phyloP scores from a whole-genome alignment of 169 alveolate species.

The Cyclospora cayetanensis region DNA sequence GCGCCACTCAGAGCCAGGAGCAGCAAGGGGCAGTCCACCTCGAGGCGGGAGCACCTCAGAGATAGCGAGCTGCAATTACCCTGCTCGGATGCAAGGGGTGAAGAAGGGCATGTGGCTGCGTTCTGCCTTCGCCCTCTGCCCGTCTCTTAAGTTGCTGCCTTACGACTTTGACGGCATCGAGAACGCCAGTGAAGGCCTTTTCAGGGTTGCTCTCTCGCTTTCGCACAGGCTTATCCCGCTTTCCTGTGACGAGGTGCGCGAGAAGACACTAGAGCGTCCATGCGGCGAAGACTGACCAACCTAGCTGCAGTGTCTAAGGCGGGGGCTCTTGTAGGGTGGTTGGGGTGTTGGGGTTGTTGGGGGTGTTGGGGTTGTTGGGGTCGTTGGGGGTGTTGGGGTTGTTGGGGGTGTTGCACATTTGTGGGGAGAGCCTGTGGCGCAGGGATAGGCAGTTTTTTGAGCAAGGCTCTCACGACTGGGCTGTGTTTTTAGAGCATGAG shows the following conservation, averaged over 20 bases:
- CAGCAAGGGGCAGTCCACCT: neutral
- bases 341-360: too few species aligned
- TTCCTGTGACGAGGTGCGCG: conserved; percentile 63
- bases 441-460: too few species aligned
- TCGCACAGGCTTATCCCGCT: conserved; percentile 48
- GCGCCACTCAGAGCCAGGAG: too few species aligned
- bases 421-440: too few species aligned
- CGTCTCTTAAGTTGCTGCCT: conserved; percentile 42
- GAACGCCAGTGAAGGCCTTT: conserved; percentile 39
- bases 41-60: conserved; percentile 40
- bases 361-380: too few species aligned
- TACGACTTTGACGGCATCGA: conserved; percentile 68
- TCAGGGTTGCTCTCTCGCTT: neutral
- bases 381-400: too few species aligned
- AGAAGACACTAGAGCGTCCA: too few species aligned
- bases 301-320: neutral
- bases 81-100: conserved; percentile 50
- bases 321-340: neutral
- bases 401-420: too few species aligned
- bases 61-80: conserved; percentile 70
- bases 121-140: conserved; percentile 58
- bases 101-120: conserved; percentile 70
- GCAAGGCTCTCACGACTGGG: too few species aligned
- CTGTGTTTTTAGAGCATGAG: too few species aligned
- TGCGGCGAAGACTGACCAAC: too few species aligned